phyloP scores from a whole-genome alignment of 2,329 filamentous ascomycete species.

The Canariomyces notabilis region DNA sequence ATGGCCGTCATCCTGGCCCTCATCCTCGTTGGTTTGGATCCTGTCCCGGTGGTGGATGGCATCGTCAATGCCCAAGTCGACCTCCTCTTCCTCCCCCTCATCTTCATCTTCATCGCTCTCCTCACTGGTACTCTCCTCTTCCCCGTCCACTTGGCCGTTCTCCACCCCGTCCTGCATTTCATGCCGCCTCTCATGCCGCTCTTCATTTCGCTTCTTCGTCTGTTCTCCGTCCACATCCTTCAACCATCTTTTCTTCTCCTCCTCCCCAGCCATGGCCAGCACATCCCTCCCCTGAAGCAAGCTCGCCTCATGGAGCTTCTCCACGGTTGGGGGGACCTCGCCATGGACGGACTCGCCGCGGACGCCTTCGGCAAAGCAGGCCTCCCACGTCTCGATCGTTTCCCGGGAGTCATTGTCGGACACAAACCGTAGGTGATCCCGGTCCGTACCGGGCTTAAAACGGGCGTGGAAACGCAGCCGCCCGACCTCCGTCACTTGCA shows the following conservation, averaged over 20 bases:
- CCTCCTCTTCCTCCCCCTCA: slow-evolving; percentile 14
- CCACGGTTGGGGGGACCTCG: slow-evolving; percentile 67
- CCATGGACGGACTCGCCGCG: slow-evolving; percentile 64
- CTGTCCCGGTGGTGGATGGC: slow-evolving; percentile 11
- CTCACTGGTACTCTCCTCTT: neutral
- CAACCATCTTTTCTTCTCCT: slow-evolving; percentile 74
- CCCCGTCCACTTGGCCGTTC: slow-evolving; percentile 2
- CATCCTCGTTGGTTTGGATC: neutral
- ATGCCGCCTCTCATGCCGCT: slow-evolving; percentile 39
- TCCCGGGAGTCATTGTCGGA: slow-evolving; percentile 84
- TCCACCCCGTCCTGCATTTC: slow-evolving; percentile 26
- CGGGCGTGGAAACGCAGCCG: slow-evolving; percentile 72
- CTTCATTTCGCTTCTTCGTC: slow-evolving; percentile 33
- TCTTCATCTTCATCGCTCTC: neutral
- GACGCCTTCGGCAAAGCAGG: slow-evolving; percentile 82
- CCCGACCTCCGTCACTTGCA: slow-evolving; percentile 74
- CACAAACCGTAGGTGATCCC: slow-evolving; percentile 77
- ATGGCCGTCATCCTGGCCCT: slow-evolving; percentile 5
- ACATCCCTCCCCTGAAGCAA: slow-evolving; percentile 76
- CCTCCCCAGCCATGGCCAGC: slow-evolving; percentile 64
- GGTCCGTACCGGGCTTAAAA: slow-evolving; percentile 88
- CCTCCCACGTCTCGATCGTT: slow-evolving; percentile 92
- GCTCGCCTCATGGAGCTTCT: slow-evolving; percentile 75
- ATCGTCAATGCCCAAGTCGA: slow-evolving; percentile 23
- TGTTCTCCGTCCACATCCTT: slow-evolving; percentile 32